Evolutionary conservation across 2,329 filamentous ascomycete species (phyloP), one percentile per base, ranked within the genome.

Genomic region (Lecanoromycetidae sp.): DNA sequence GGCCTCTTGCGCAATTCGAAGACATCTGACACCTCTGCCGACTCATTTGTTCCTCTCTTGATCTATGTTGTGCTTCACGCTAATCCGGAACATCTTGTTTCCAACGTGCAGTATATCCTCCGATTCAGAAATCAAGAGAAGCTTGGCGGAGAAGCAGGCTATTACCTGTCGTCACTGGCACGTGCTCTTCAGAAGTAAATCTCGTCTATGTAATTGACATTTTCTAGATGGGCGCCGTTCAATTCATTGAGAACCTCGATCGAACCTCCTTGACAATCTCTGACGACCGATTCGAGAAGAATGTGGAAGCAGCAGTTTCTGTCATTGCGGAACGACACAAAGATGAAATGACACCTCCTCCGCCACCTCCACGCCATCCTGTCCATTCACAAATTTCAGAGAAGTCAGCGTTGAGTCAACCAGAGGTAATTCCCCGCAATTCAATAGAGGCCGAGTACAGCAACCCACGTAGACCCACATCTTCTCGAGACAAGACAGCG

Each of bases 61-160:
- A 98, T 98, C 48, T 96, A 94, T 57, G 91, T 94, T 22, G 88
- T 96, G 10, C 72, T 98, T 22, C 86, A 91, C 65, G 87, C 87
- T 36, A 95, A 94, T 57, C 91, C 91, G 0, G 88, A 95, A 52
- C 87, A 96, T 63, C 71, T 98, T 27, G 88, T 96, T 22, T 95
- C 88, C 50, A 98, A 98, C 63, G 86, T 98, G 3, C 91, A 98
- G 64, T 98, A 98, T 63, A 96, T 98, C 54, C 71, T 96, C 43
- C 81, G 93, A 37, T 98, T 98, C 69, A 80, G 91, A 43, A 95
- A 96, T 59, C 91, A 95, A 64, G 91, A 98, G 44, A 96, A 96
- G 63, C 78, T 98, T 1, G 85, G 84, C 20, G 91, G 91, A n/a
- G 91, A 98, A 69, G 90, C 91, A 12, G 91, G 91, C 10, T 98